These are phyloP conservation scores for Naegleria lovaniensis DNA, from an alignment of 208 protist species.

Conservation along the genomic window DNA sequence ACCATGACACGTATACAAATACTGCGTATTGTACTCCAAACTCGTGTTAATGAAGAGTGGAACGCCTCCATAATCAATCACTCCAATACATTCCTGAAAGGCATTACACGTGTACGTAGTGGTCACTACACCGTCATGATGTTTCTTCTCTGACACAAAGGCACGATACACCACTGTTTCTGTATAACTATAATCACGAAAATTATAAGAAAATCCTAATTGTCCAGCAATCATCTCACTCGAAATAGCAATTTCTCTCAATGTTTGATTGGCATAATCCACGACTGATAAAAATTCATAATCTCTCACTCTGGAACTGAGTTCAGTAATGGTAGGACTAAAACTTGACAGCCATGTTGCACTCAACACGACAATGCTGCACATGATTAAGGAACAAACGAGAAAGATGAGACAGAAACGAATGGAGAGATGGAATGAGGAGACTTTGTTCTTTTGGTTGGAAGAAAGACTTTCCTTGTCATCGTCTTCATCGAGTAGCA, in stretches of 20 bases:
- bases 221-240: background rate
- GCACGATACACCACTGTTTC: background rate
- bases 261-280: background rate
- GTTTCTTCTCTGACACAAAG: background rate
- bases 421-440: background rate
- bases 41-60: background rate
- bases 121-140: background rate
- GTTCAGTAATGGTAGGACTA: background rate
- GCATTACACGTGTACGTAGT: background rate
- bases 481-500: too few relatives aligned
- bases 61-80: background rate
- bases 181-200: background rate
- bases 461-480: too few relatives aligned
- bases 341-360: background rate
- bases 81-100: background rate
- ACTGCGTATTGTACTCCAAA: background rate
- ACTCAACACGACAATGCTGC: background rate
- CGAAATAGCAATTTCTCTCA: background rate
- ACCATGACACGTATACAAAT: background rate
- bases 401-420: background rate
- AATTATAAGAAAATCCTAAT: background rate
- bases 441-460: too few relatives aligned
- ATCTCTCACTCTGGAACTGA: background rate
- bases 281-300: background rate
- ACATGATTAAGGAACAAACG: background rate